Conservation (phyloP, 129 eudicot species). For the Oenanthe sinensis region DNA sequence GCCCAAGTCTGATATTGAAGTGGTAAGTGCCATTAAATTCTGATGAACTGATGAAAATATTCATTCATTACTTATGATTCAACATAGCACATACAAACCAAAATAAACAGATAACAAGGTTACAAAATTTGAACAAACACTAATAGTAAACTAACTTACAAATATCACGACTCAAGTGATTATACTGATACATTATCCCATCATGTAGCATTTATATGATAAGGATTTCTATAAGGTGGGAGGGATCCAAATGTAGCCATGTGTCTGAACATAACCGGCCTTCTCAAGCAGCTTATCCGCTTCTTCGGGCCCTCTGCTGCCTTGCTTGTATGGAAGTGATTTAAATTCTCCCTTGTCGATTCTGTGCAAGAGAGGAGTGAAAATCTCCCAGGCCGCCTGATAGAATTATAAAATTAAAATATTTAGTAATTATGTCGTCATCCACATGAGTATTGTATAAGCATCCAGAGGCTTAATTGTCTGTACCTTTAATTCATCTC, state of each 20-base stretch:
- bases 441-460: background rate
- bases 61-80: constrained; percentile 1
- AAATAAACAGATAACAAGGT: background rate
- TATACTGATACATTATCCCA: background rate
- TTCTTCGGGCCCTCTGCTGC: constrained; percentile 81
- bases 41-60: background rate
- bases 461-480: background rate
- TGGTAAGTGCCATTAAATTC: too few relatives aligned
- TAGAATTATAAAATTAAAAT: background rate
- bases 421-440: background rate
- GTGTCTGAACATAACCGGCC: constrained; percentile 87
- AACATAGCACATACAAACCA: constrained; percentile 5
- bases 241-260: constrained; percentile 92
- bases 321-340: constrained; percentile 70
- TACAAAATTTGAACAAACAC: constrained; percentile 1
- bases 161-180: background rate
- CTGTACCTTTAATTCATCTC: constrained; percentile 90
- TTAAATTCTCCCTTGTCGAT: constrained; percentile 73
- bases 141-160: background rate
- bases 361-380: constrained; percentile 91
- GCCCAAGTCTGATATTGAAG: too few relatives aligned
- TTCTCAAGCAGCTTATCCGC: constrained; percentile 68
- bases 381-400: constrained; percentile 98
- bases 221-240: constrained; percentile 46
- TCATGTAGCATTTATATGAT: background rate